These are phyloP conservation scores for Pyrenopolyporus hunteri DNA, from an alignment of 495 filamentous ascomycete genomes.

Conservation along the genomic window DNA sequence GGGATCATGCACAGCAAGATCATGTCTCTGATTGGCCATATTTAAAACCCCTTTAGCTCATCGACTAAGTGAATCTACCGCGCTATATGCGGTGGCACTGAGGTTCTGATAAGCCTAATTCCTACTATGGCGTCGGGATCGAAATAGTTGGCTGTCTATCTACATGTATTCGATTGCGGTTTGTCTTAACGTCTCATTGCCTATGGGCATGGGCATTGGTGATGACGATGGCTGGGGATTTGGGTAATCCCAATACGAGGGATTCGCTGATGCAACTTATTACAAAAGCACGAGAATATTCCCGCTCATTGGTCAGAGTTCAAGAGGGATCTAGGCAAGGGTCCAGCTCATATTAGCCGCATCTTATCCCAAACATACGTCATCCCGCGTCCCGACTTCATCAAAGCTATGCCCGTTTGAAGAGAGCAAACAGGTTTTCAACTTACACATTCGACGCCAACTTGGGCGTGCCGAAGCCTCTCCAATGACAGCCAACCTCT, in stretches of 20 bases:
- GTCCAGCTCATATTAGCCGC: conserved; percentile 25
- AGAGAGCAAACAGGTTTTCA: conserved; percentile 27
- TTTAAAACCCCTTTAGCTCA: neutral
- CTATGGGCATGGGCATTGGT: neutral
- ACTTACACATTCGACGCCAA: neutral
- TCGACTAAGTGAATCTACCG: neutral
- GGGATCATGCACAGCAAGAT: conserved; percentile 7
- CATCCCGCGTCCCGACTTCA: conserved; percentile 20
- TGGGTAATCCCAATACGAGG: conserved; percentile 11
- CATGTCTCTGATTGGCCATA: conserved; percentile 20
- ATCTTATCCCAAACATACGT: conserved; percentile 30
- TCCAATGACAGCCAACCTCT: conserved; percentile 3
- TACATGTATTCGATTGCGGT: no score
- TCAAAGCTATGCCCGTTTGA: conserved; percentile 9
- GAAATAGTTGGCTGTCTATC: no score
- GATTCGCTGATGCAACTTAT: neutral
- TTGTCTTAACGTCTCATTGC: no score
- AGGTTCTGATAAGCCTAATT: no score
- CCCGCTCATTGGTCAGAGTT: conserved; percentile 4
- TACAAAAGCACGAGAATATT: conserved; percentile 16
- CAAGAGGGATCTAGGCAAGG: conserved; percentile 6
- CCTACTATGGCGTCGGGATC: no score
- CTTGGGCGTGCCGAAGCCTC: conserved; percentile 3
- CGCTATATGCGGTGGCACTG: no score
- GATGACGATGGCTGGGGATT: conserved; percentile 6